Base-by-base conservation (phyloP, 805 yeast genomes). In the Cephaloascus fragrans region DNA sequence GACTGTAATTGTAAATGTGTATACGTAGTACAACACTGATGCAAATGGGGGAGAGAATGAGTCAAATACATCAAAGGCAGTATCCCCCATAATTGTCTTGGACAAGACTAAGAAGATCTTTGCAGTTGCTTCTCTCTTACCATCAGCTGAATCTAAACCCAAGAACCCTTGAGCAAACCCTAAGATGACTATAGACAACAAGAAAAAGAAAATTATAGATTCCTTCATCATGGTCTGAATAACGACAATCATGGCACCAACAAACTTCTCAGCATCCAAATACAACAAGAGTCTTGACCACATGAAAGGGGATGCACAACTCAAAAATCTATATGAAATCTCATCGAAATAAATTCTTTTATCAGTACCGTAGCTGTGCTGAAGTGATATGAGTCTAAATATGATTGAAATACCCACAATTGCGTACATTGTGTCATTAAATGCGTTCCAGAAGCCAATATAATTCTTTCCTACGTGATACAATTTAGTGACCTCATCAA, bases 181-280 rank as follows among this genome's bases (percentile, higher is more conserved):
- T 37, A 82, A 55, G 44, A 82, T 77, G 29, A 87, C 78, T 41
- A 86, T 73, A 6, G 71, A 62, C 40, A 87, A 64, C 46, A 87
- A 61, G 35, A 84, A 82, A 53, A 87, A 87, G 62, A 87, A 87
- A 12, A 86, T 69, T n/a, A 84, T 55, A 2, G 93, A 81, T 56
- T 87, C 96, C 49, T 81, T 78, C 85, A 87, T 80, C 86, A 87
- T 82, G 41, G 80, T 80, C 51, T 84, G 84, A 37, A 84, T 62
- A 3, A 87, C 90, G 20, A 87, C 90, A 45, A 87, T 73, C 87
- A 87, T 83, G 2, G 88, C 85, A 32, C 96, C 96, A 37, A 86
- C 84, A 56, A 87, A 86, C 48, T 74, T 73, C 46, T 79, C 77
- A 9, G 89, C 82, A 53, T 87, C 96, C 48, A 86, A 68, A 57